A percentile compares a stretch with the other conserved stretches of the same genome.
Evolutionary conservation across 805 yeast genomes (phyloP).

Genomic region (Saccharomycopsis guyanensis): DNA sequence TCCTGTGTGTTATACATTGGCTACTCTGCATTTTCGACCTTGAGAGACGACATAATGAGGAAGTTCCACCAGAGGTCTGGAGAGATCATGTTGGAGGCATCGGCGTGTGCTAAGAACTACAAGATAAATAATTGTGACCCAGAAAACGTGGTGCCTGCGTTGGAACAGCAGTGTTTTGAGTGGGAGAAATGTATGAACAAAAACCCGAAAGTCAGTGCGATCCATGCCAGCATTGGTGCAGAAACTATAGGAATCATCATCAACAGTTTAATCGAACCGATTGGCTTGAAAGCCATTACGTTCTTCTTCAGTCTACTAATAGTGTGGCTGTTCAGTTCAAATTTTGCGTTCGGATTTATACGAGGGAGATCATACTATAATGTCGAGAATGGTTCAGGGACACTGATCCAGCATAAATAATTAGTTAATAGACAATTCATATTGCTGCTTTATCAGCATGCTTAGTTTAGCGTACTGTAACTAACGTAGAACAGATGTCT

Average conservation of each 20-base stretch:
- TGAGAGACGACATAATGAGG: slow-evolving; percentile 46
- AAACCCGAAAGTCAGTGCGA: slow-evolving; percentile 37
- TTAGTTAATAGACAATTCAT: background rate
- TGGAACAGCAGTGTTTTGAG: slow-evolving; percentile 45
- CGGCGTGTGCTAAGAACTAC: slow-evolving; percentile 45
- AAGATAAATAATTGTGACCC: slow-evolving; percentile 50
- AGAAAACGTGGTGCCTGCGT: slow-evolving; percentile 48
- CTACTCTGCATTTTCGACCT: slow-evolving; percentile 37
- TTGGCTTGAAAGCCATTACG: slow-evolving; percentile 49
- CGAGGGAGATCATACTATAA: slow-evolving; percentile 43
- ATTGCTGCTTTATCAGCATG: too few species aligned
- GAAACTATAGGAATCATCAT: slow-evolving; percentile 54
- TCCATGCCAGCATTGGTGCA: slow-evolving; percentile 52
- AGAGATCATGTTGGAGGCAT: slow-evolving; percentile 43
- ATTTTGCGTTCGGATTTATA: slow-evolving; percentile 59
- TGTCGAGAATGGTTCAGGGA: too few species aligned
- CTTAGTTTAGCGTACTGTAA: too few species aligned
- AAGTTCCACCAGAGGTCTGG: slow-evolving; percentile 42
- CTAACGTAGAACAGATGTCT: too few species aligned
- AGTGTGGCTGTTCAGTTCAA: slow-evolving; percentile 42
- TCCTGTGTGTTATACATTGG: slow-evolving; percentile 38
- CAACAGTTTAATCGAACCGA: slow-evolving; percentile 59
- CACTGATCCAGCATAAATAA: background rate
- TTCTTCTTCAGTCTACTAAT: slow-evolving; percentile 5
- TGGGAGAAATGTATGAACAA: slow-evolving; percentile 66